phyloP scores from a whole-genome alignment of 2,329 filamentous ascomycete genomes.

The Pseudofabraea citricarpa region DNA sequence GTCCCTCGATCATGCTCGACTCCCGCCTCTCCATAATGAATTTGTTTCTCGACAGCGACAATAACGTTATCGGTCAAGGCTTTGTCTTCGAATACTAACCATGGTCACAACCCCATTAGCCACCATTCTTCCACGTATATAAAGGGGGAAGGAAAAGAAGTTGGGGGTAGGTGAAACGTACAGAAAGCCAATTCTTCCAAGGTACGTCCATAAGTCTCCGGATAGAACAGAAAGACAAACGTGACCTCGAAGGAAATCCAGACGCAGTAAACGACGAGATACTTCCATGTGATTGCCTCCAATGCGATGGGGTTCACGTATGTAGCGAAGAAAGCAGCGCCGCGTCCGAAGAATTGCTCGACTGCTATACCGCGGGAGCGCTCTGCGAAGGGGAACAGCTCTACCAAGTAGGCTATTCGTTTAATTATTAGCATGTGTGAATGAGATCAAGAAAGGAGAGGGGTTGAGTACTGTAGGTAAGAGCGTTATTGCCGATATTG shows the following conservation, averaged over 20 bases:
- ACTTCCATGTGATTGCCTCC: conserved; percentile 36
- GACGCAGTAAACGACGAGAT: conserved; percentile 37
- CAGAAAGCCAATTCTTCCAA: conserved; percentile 41
- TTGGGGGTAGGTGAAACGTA: too few relatives aligned
- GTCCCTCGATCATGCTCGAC: background rate
- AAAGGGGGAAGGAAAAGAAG: too few relatives aligned
- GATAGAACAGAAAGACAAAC: conserved; percentile 40
- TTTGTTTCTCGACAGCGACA: conserved; percentile 31
- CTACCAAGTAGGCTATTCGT: conserved; percentile 45
- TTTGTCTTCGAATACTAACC: conserved; percentile 34
- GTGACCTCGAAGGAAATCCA: conserved; percentile 36
- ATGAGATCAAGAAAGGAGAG: background rate
- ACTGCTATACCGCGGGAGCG: conserved; percentile 51
- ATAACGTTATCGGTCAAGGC: conserved; percentile 29
- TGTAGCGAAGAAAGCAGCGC: conserved; percentile 42
- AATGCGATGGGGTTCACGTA: conserved; percentile 42
- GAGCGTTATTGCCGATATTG: conserved; percentile 62
- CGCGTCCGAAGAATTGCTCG: conserved; percentile 29
- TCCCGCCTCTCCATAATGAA: conserved; percentile 18
- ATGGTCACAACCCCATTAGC: background rate
- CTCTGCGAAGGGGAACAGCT: conserved; percentile 53
- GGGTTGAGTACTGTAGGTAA: conserved; percentile 50
- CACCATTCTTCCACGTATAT: background rate
- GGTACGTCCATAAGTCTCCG: conserved; percentile 37
- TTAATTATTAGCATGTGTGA: background rate